Base-by-base conservation (phyloP, 208 protist species). In the Angomonas ambiguus region DNA sequence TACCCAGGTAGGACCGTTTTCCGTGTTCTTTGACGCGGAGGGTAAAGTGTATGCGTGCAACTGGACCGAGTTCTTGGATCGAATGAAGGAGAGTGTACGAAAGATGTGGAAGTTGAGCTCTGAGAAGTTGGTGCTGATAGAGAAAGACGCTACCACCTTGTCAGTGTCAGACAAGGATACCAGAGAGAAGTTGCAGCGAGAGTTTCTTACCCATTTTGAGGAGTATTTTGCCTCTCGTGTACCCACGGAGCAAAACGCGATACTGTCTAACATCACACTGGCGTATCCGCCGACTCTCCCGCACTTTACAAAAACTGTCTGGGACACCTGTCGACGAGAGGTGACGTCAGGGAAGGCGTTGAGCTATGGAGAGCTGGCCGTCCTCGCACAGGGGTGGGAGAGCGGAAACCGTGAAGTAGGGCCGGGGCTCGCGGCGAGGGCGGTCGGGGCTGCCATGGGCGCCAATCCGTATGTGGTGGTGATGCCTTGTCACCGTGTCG, bases 401-500 rank as follows among this genome's bases (percentile, higher is more conserved):
- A 49, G 11, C 33, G 51, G 35, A 27, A 11, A 28, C 51, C 27
- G n/a, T n/a, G n/a, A n/a, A n/a, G n/a, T n/a, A n/a, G n/a, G n/a
- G n/a, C 33, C 45, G 13, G 41, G 51, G 20, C 69, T 34, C 6
- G 67, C 69, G n/a, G 63, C 77, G 38, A 79, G 87, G 0, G 87
- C 82, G 0, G 80, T 93, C 10, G 87, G 87, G 1, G 64, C 66
- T 16, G 84, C 84, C 8, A 85, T 93, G 81, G 59, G 66, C 3
- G 58, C 35, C 22, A 93, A 93, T 65, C 84, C 83, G 2, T 65
- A 86, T 51, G 75, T 74, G 4, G 48, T 91, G 1, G 65, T 91
- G 24, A 66, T 93, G 24, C 87, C 87, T 3, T 93, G 87, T 62
- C 87, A 93, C 49, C 87, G 87, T 34, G 87, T 93, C 30, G 38